Evolutionary conservation across 1,284 basidiomycete genomes (phyloP).

Genomic region (Ganoderma lingzhi): DNA sequence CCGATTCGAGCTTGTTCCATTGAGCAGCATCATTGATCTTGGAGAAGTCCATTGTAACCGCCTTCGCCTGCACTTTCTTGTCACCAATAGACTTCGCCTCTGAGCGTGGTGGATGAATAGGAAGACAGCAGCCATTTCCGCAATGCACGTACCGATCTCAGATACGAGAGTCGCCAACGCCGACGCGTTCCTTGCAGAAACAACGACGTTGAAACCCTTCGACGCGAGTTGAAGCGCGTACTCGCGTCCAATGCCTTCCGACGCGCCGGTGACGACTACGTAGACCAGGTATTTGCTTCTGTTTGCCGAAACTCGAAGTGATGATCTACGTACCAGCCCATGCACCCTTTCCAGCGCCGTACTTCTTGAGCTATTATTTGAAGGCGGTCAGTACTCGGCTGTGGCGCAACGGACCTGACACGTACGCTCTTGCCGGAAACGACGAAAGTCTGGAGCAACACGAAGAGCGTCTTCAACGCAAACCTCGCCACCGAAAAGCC

Average conservation of each 20-base stretch:
- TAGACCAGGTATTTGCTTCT: not conserved
- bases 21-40: conserved; percentile 56
- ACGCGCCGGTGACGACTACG: conserved; percentile 75
- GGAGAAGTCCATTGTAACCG: conserved; percentile 86
- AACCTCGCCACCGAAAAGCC: conserved; percentile 61
- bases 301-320: not conserved
- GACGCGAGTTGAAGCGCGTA: conserved; percentile 74
- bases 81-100: conserved; percentile 50
- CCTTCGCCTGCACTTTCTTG: conserved; percentile 69
- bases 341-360: conserved; percentile 82
- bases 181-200: conserved; percentile 81
- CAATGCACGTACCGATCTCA: conserved; percentile 74
- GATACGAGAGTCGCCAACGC: conserved; percentile 75
- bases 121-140: not conserved
- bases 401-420: not conserved
- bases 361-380: conserved; percentile 81
- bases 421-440: conserved; percentile 76
- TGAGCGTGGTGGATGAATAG: conserved; percentile 5
- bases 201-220: conserved; percentile 89
- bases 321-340: conserved; percentile 71
- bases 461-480: conserved; percentile 64
- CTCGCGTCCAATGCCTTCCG: conserved; percentile 78
- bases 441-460: conserved; percentile 75
- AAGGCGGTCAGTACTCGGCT: not conserved
- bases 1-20: conserved; percentile 61